These are phyloP conservation scores for Monascus purpureus DNA, from an alignment of 495 filamentous ascomycete species.

Conservation along the genomic window DNA sequence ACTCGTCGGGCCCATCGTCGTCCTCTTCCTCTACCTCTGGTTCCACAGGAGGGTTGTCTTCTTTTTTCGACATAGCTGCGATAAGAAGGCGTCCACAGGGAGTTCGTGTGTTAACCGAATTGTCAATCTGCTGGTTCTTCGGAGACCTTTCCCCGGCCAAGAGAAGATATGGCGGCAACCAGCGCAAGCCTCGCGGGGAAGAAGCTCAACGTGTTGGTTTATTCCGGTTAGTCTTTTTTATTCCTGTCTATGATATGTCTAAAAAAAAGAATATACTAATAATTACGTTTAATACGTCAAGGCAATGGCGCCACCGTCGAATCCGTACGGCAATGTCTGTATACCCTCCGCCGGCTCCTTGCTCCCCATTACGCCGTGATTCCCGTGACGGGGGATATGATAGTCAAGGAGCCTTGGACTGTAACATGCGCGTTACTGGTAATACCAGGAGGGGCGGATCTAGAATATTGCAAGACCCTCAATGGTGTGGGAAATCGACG, in stretches of 20 bases:
- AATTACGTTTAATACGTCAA: constrained; percentile 15
- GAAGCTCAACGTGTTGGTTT: constrained; percentile 77
- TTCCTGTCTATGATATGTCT: background rate
- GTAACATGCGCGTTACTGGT: constrained; percentile 79
- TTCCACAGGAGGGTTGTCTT: constrained; percentile 18
- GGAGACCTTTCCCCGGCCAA: no score
- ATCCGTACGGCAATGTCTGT: constrained; percentile 81
- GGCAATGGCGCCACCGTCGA: constrained; percentile 75
- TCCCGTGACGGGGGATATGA: constrained; percentile 58
- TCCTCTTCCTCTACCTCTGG: constrained; percentile 55
- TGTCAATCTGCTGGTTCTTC: no score
- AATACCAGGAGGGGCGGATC: constrained; percentile 87
- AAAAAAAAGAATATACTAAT: constrained; percentile 5
- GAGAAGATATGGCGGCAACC: constrained; percentile 22
- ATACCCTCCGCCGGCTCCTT: constrained; percentile 76
- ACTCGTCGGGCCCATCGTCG: constrained; percentile 91
- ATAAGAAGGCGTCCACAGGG: no score
- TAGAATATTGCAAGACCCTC: constrained; percentile 77
- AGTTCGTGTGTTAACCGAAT: no score
- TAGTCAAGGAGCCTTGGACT: constrained; percentile 87
- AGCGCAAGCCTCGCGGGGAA: constrained; percentile 39
- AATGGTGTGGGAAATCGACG: constrained; percentile 78
- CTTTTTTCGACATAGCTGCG: constrained; percentile 28
- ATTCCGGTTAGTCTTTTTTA: constrained; percentile 47
- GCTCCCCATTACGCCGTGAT: constrained; percentile 89